Percentiles rank a stretch among this genome's conserved stretches.
phyloP scores from a whole-genome alignment of 129 eudicot genomes.

The Sambucus nigra region DNA sequence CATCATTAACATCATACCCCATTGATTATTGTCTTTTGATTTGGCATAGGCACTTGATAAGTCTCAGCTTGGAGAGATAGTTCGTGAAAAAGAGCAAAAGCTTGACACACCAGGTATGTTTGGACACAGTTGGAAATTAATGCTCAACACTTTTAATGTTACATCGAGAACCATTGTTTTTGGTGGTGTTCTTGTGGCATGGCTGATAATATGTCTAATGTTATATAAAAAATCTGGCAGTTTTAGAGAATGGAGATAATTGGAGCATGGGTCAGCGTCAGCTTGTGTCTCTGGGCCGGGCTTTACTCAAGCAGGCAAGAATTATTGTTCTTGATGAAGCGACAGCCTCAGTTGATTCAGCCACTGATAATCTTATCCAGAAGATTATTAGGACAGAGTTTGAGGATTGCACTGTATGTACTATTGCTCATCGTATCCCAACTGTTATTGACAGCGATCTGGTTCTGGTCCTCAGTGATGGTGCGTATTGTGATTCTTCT shows the following conservation, averaged over 20 bases:
- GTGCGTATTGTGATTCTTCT: slow-evolving; percentile 26
- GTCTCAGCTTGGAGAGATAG: slow-evolving; percentile 78
- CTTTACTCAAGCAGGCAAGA: slow-evolving; percentile 80
- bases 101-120: slow-evolving; percentile 74
- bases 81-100: slow-evolving; percentile 71
- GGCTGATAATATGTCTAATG: slow-evolving; percentile 2
- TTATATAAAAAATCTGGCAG: slow-evolving; percentile 26
- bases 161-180: background rate
- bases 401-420: slow-evolving; percentile 73
- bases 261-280: slow-evolving; percentile 98
- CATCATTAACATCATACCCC: background rate
- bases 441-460: slow-evolving; percentile 90
- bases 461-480: slow-evolving; percentile 94
- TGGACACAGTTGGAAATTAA: slow-evolving; percentile 5
- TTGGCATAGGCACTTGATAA: slow-evolving; percentile 74
- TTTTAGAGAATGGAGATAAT: slow-evolving; percentile 84
- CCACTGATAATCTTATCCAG: slow-evolving; percentile 83
- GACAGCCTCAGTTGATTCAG: slow-evolving; percentile 95
- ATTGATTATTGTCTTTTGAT: slow-evolving; percentile 7
- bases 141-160: slow-evolving; percentile 1
- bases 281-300: slow-evolving; percentile 87
- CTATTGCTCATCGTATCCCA: slow-evolving; percentile 95
- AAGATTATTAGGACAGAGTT: slow-evolving; percentile 79
- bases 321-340: slow-evolving; percentile 93
- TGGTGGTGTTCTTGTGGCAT: slow-evolving; percentile 3